Evolutionary conservation across 129 eudicot species (phyloP).

Genomic region (Glebionis coronaria): DNA sequence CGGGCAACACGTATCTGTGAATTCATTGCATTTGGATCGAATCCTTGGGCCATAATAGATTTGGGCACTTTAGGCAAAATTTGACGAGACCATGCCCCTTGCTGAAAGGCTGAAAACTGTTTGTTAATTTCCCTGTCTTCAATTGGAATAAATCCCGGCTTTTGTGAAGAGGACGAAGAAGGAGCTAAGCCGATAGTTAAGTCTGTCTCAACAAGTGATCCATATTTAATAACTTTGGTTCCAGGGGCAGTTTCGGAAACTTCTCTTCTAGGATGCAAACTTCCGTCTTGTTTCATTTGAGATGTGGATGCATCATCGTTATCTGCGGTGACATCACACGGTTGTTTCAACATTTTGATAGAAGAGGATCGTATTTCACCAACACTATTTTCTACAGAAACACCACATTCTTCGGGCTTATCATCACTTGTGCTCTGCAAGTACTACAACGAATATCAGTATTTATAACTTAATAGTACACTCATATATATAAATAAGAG

Average conservation of each 20-base stretch:
- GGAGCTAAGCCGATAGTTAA: slow-evolving; percentile 68
- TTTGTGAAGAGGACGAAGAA: slow-evolving; percentile 48
- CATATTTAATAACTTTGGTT: slow-evolving; percentile 10
- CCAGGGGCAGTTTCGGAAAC: neutral
- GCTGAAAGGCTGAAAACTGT: no score
- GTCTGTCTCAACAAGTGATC: slow-evolving; percentile 57
- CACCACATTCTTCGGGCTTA: slow-evolving; percentile 40
- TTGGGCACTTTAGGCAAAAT: slow-evolving; percentile 67
- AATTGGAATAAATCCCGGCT: slow-evolving; percentile 24
- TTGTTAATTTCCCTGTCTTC: no score
- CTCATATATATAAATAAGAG: neutral
- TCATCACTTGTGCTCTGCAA: slow-evolving; percentile 52
- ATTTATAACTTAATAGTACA: slow-evolving; percentile 5
- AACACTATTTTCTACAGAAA: slow-evolving; percentile 36
- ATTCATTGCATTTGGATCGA: slow-evolving; percentile 44
- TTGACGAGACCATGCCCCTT: slow-evolving; percentile 54
- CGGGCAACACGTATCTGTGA: slow-evolving; percentile 83
- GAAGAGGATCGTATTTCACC: slow-evolving; percentile 37
- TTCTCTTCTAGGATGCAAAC: slow-evolving; percentile 39
- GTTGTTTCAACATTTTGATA: slow-evolving; percentile 35
- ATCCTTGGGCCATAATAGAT: slow-evolving; percentile 43
- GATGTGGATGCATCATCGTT: slow-evolving; percentile 33
- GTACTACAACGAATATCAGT: slow-evolving; percentile 24
- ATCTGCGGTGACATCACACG: slow-evolving; percentile 12
- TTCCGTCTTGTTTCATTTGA: slow-evolving; percentile 46